These are phyloP conservation scores for Crepidotus sp. DNA, from an alignment of 1,284 basidiomycete genomes.

Conservation along the genomic window DNA sequence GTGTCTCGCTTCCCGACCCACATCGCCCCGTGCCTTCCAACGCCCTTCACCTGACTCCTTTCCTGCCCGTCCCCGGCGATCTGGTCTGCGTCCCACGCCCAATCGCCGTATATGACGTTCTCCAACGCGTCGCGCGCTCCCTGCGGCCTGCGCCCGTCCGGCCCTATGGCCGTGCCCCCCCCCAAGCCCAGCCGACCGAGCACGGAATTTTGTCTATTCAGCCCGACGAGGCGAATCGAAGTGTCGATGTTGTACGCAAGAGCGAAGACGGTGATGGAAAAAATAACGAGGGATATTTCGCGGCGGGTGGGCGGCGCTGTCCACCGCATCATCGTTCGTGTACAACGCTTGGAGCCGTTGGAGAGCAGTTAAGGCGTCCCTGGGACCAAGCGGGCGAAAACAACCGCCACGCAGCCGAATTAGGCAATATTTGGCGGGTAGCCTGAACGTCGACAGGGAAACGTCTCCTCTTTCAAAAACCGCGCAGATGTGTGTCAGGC, in stretches of 20 bases:
- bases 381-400: not conserved
- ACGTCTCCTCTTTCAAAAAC: too few species aligned
- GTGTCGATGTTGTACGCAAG: slow-evolving; percentile 59
- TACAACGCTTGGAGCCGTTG: not conserved
- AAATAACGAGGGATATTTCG: slow-evolving; percentile 52
- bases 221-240: slow-evolving; percentile 41
- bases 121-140: slow-evolving; percentile 49
- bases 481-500: too few species aligned
- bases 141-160: slow-evolving; percentile 41
- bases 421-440: slow-evolving; percentile 2
- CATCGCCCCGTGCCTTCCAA: slow-evolving; percentile 31
- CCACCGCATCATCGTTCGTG: slow-evolving; percentile 39
- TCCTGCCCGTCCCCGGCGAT: slow-evolving; percentile 43
- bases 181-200: slow-evolving; percentile 32
- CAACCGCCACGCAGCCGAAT: not conserved
- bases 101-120: slow-evolving; percentile 53
- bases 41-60: slow-evolving; percentile 29
- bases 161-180: slow-evolving; percentile 27
- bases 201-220: slow-evolving; percentile 33
- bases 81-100: slow-evolving; percentile 52
- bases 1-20: slow-evolving; percentile 28
- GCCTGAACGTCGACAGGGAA: not conserved
- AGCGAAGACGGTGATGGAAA: slow-evolving; percentile 51
- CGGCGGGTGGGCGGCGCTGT: slow-evolving; percentile 51
- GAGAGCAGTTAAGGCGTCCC: not conserved